phyloP scores from a whole-genome alignment of 2,329 filamentous ascomycete genomes.

The Alternaria arbusti region DNA sequence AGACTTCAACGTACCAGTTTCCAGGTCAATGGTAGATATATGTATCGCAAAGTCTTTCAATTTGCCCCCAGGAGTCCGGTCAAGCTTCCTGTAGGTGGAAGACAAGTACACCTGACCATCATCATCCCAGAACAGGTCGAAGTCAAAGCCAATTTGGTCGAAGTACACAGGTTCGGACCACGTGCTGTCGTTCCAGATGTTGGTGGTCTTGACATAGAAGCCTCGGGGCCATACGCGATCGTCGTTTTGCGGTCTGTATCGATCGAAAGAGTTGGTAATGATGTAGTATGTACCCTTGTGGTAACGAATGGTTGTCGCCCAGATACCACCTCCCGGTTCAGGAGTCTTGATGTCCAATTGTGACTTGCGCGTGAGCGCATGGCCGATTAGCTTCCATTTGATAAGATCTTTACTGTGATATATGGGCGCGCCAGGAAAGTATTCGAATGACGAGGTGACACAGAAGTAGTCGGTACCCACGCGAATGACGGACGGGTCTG shows the following conservation, averaged over 20 bases:
- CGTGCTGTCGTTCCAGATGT: slow-evolving; percentile 21
- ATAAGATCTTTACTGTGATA: slow-evolving; percentile 59
- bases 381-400: slow-evolving; percentile 57
- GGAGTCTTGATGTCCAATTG: slow-evolving; percentile 46
- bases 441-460: slow-evolving; percentile 59
- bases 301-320: slow-evolving; percentile 31
- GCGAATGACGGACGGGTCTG: slow-evolving; percentile 57
- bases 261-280: slow-evolving; percentile 33
- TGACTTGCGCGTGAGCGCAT: slow-evolving; percentile 43
- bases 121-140: slow-evolving; percentile 59
- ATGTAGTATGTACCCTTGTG: slow-evolving; percentile 24
- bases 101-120: slow-evolving; percentile 58
- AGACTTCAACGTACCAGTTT: slow-evolving; percentile 29
- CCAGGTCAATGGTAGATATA: slow-evolving; percentile 39
- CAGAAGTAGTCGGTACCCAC: slow-evolving; percentile 54
- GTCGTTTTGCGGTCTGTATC: slow-evolving; percentile 34
- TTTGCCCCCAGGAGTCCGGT: slow-evolving; percentile 22
- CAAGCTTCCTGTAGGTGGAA: slow-evolving; percentile 20
- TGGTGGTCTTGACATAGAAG: slow-evolving; percentile 52
- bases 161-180: slow-evolving; percentile 36
- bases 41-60: slow-evolving; percentile 40
- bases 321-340: slow-evolving; percentile 30
- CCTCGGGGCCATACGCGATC: slow-evolving; percentile 53
- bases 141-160: slow-evolving; percentile 32
- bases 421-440: slow-evolving; percentile 60